Conservation (phyloP, 148 eudicot species). For the Camellia sinensis region DNA sequence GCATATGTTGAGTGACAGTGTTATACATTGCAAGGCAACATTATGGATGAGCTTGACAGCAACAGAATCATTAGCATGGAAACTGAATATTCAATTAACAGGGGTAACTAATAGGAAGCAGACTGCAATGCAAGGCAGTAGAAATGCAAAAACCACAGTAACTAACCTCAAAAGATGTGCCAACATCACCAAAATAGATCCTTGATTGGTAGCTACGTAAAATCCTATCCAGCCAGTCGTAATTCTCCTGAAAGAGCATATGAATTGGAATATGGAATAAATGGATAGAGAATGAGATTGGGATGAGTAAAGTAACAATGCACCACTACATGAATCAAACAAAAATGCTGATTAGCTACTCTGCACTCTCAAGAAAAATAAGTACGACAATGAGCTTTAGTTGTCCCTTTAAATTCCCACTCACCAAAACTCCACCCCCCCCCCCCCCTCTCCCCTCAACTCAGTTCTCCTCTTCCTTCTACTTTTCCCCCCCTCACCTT, state of each 20-base stretch:
- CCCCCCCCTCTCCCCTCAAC: not conserved
- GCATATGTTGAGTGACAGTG: not conserved
- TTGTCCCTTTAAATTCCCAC: not conserved
- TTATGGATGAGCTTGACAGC: too few relatives aligned
- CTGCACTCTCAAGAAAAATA: not conserved
- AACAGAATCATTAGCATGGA: too few relatives aligned
- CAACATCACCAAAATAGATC: conserved; percentile 49
- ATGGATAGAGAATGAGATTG: not conserved
- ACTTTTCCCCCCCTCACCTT: not conserved
- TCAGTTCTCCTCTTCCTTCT: not conserved
- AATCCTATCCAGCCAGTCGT: conserved; percentile 79
- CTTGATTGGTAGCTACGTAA: conserved; percentile 87
- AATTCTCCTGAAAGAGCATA: conserved; percentile 56
- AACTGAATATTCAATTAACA: too few relatives aligned
- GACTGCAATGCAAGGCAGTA: too few relatives aligned
- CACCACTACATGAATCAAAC: too few relatives aligned
- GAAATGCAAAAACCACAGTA: too few relatives aligned
- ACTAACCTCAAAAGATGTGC: too few relatives aligned
- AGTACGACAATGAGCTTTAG: not conserved
- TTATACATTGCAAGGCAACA: conserved; percentile 32
- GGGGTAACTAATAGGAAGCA: too few relatives aligned
- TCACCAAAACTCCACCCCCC: not conserved
- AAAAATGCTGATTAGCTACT: not conserved
- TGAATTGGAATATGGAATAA: conserved; percentile 1
- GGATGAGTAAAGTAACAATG: too few relatives aligned